Evolutionary conservation across 768 basidiomycete species (phyloP), one percentile per base, ranked within the genome.

Genomic region (Pleurotus eryngii): DNA sequence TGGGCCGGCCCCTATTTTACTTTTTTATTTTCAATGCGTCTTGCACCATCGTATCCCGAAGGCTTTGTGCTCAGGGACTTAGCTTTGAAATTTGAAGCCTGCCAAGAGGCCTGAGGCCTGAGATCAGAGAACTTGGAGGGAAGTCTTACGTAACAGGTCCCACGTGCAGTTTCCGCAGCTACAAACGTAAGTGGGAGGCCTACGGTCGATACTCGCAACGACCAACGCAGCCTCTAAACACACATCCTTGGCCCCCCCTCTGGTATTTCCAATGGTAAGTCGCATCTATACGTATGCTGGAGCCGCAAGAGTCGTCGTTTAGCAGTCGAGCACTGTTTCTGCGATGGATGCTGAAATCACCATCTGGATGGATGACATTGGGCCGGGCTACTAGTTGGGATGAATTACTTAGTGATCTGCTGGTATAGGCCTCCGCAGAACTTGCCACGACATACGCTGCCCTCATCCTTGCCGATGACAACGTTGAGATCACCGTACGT

Each of bases 401-500:
- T 24, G 24, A 22, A 15, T 20, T 18, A 15, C 46, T 20, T 14
- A 48, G 12, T 27, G 27, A 27, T 5, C 38, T 15, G 15, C 37
- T 48, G 55, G 9, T 61, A 3, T 45, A 80, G 79, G 75, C 78
- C 65, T 74, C 81, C 68, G 59, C 71, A 55, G 96, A 98, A 72
- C 90, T 96, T 71, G 93, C 95, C 65, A 80, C 95, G 61, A 90
- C 95, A 65, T 98, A 98, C 80, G 95, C 96, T 70, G 92, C 94
- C 65, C 90, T 99, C 69, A 98, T 98, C 77, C 93, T 98, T 71
- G 95, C 95, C 65, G 97, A 98, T 78, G 95, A 97, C 63, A 89
- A 88, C 66, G 77, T 96, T 69, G 96, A 98, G 82, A 98, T 99
- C 71, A 97, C 96, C 63, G 95, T 97, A 67, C 67, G 93, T 85